A percentile compares a stretch with the other conserved stretches of the same genome.
Evolutionary conservation across 495 filamentous ascomycete genomes (phyloP).

Genomic region (Niebla homalea): DNA sequence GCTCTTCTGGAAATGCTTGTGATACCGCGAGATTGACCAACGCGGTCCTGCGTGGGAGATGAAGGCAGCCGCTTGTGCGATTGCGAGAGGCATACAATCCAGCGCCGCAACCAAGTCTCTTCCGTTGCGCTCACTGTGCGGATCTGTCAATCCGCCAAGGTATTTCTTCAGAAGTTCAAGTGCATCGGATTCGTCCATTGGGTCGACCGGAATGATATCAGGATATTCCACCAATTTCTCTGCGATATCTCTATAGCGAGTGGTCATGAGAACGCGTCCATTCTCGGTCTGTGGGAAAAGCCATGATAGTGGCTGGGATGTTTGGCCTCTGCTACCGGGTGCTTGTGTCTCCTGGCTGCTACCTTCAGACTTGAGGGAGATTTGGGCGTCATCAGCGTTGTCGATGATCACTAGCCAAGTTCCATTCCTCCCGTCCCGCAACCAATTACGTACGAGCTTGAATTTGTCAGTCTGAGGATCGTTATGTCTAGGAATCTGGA

Average conservation of each 20-base stretch:
- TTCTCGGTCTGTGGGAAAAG: conserved; percentile 25
- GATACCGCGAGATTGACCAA: conserved; percentile 22
- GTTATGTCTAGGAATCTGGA: conserved; percentile 24
- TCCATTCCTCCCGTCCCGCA: conserved; percentile 23
- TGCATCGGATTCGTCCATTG: conserved; percentile 24
- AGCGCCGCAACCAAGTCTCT: conserved; percentile 23
- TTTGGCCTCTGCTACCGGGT: not conserved
- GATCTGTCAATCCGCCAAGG: conserved; percentile 12
- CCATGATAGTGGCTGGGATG: conserved; percentile 11
- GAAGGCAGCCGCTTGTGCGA: conserved; percentile 35
- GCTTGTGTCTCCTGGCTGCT: conserved; percentile 10
- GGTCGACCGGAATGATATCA: conserved; percentile 27
- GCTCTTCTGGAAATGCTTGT: conserved; percentile 23
- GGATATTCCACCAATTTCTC: conserved; percentile 21
- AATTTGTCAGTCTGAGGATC: conserved; percentile 30
- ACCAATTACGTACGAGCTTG: conserved; percentile 27
- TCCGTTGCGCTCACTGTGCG: not conserved
- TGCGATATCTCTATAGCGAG: conserved; percentile 18
- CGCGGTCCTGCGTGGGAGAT: conserved; percentile 23
- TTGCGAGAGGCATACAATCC: conserved; percentile 36
- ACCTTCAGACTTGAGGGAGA: conserved; percentile 15
- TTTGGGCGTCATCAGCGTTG: conserved; percentile 29
- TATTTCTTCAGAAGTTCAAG: conserved; percentile 28
- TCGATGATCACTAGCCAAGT: conserved; percentile 34
- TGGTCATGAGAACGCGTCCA: conserved; percentile 31